A percentile compares a stretch with the other conserved stretches of the same genome.
Evolutionary conservation across 345 rosid species (phyloP).

Genomic region (Microcos paniculata): DNA sequence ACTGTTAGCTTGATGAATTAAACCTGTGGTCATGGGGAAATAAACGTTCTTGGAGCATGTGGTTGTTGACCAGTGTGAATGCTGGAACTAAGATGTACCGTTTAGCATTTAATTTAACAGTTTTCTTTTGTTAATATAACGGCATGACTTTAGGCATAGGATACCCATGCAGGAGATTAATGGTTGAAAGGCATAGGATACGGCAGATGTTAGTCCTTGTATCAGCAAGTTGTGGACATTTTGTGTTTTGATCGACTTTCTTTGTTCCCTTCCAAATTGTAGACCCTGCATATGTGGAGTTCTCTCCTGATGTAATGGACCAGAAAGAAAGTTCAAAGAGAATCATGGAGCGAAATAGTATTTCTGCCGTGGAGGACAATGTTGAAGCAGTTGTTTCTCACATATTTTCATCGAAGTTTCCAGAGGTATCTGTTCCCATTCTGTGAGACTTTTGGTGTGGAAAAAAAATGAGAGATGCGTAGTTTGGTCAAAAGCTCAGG

Average conservation of each 20-base stretch:
- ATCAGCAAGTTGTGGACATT: not conserved
- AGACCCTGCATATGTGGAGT: constrained; percentile 70
- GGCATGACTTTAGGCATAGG: not conserved
- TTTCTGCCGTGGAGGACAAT: constrained; percentile 38
- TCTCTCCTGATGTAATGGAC: constrained; percentile 31
- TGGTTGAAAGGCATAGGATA: not conserved
- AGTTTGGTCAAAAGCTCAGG: not conserved
- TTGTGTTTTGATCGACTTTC: not conserved
- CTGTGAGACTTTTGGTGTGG: not conserved
- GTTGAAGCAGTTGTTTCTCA: constrained; percentile 47
- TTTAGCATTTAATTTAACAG: too few species aligned
- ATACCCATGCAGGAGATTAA: not conserved
- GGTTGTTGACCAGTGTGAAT: not conserved
- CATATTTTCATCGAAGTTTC: constrained; percentile 44
- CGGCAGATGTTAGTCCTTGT: not conserved
- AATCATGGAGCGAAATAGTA: constrained; percentile 16
- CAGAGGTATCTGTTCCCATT: constrained; percentile 42
- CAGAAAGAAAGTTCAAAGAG: constrained; percentile 27
- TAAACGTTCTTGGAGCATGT: not conserved
- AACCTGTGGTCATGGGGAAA: not conserved
- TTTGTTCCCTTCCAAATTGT: constrained; percentile 3
- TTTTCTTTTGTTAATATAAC: not conserved
- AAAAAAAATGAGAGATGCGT: too few species aligned
- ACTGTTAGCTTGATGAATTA: not conserved
- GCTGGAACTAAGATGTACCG: not conserved